Evolutionary conservation across 2,329 filamentous ascomycete species (phyloP), one percentile per base, ranked within the genome.

Genomic region (Trichoderma brevicompactum): DNA sequence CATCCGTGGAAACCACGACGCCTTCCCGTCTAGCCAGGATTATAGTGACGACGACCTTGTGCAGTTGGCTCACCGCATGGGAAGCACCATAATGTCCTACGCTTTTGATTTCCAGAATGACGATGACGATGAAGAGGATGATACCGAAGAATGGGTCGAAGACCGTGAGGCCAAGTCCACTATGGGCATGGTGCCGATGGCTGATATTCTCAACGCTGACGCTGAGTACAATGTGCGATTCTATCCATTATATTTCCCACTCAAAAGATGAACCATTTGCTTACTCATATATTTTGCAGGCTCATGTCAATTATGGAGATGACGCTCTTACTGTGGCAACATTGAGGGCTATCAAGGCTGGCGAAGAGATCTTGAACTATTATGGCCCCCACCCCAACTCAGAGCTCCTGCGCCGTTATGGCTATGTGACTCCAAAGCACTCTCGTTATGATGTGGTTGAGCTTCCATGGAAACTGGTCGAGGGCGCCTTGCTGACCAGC

Each of bases 141-240:
- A 87, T 12, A 80, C 85, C 7, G 87, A 88, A 28, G 87, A 86
- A 49, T 90, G 89, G 80, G 82, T 89, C 1, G 87, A 89, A 65
- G 88, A 90, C 64, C 82, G 83, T 58, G 82, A 88, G 2, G 81
- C 80, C 8, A 81, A 81, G 68, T 79, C 81, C 0, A 78, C 84
- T 74, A 92, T 96, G 78, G 93, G 91, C 60, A 95, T 97, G 92
- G 90, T 97, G 0, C 92, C 93, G 1, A 85, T 97, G 81, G 93
- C 93, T 1, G 94, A 97, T 74, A 89, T 96, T 73, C 82, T 97
- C 38, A 97, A 96, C 72, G 92, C 93, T 0, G 92, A 97, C 74
- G 92, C 91, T 5, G 88, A 92, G 69, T 95, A 95, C 76, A 96
- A 97, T 70, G 90, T 90, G 71, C 71, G 82, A 75, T 41, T 43